Evolutionary conservation across 1,284 basidiomycete genomes (phyloP).

Genomic region (Cryptococcus sp.): DNA sequence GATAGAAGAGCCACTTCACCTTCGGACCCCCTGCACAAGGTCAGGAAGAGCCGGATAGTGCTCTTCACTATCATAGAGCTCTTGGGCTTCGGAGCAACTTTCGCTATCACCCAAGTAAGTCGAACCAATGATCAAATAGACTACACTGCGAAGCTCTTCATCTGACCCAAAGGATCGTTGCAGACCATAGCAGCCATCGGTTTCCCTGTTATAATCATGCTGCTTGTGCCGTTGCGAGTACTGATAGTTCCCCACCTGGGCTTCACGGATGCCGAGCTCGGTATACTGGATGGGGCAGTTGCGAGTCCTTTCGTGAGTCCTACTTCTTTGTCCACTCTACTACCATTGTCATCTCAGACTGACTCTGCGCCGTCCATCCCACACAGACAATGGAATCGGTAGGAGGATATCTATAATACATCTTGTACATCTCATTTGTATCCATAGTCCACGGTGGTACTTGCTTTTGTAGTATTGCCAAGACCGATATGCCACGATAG

Average conservation of each 20-base stretch:
- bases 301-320: constrained; percentile 66
- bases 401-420: constrained; percentile 41
- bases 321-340: too few relatives aligned
- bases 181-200: constrained; percentile 89
- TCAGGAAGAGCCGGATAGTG: constrained; percentile 74
- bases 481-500: too few relatives aligned
- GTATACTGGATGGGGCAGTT: constrained; percentile 81
- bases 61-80: constrained; percentile 80
- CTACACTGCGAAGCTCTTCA: background rate
- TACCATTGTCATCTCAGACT: background rate
- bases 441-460: too few relatives aligned
- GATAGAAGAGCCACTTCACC: constrained; percentile 67
- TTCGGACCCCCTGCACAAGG: constrained; percentile 69
- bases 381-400: constrained; percentile 59
- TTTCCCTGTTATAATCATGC: constrained; percentile 85
- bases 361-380: background rate
- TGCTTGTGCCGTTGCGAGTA: constrained; percentile 80
- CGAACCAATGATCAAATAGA: background rate
- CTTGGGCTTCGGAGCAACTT: constrained; percentile 82
- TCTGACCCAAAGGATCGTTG: background rate
- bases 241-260: constrained; percentile 72
- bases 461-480: too few relatives aligned
- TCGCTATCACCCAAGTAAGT: constrained; percentile 75
- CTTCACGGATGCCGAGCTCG: constrained; percentile 78
- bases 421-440: background rate